Evolutionary conservation across 176 grass and related monocot species (phyloP).

Genomic region (Oryza coarctata): DNA sequence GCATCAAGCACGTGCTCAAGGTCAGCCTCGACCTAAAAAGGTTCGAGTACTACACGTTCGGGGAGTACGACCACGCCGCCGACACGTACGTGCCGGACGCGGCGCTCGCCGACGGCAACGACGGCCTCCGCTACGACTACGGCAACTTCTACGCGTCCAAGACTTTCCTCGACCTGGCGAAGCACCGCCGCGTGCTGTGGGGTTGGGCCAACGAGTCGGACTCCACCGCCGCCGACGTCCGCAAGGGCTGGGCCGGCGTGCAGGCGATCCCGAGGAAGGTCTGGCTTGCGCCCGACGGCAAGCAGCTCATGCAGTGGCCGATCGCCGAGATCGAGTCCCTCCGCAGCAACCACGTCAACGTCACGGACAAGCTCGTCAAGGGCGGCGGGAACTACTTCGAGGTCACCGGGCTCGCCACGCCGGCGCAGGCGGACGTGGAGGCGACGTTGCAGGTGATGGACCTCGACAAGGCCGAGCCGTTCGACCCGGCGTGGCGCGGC

Average conservation of each 20-base stretch:
- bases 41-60: conserved; percentile 67
- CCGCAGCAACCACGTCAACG: conserved; percentile 30
- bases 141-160: conserved; percentile 91
- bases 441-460: conserved; percentile 55
- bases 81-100: conserved; percentile 63
- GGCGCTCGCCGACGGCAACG: conserved; percentile 35
- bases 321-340: conserved; percentile 61
- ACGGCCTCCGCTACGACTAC: conserved; percentile 60
- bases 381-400: conserved; percentile 19
- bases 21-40: conserved; percentile 59
- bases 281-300: conserved; percentile 52
- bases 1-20: conserved; percentile 58
- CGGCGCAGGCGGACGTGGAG: conserved; percentile 74
- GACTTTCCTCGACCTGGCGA: conserved; percentile 54
- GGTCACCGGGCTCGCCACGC: conserved; percentile 40
- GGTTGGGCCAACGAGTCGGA: conserved; percentile 79
- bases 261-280: conserved; percentile 65
- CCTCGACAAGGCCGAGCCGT: conserved; percentile 62
- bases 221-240: conserved; percentile 22
- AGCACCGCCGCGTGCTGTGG: conserved; percentile 61
- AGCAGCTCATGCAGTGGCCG: conserved; percentile 76
- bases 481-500: conserved; percentile 53
- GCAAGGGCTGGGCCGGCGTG: conserved; percentile 75
- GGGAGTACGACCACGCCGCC: conserved; percentile 47
- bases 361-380: conserved; percentile 25